Evolutionary conservation across 129 eudicot species (phyloP), one percentile per base, ranked within the genome.

Genomic region (Glebionis coronaria): DNA sequence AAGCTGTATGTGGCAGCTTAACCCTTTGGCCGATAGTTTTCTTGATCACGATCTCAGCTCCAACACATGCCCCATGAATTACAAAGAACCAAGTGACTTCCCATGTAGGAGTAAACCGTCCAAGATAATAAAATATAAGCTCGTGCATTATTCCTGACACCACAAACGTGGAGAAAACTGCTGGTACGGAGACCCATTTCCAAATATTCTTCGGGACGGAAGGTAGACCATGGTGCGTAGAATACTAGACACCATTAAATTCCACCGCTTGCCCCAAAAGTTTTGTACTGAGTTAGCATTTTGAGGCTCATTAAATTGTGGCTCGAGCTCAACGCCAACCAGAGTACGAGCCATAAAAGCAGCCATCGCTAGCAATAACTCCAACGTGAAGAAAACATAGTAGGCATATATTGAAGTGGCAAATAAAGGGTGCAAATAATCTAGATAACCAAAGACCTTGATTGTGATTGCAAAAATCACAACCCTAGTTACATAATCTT

Each of bases 231-330:
- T 69, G 10, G 79, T 63, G 0, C 74, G 84, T 21, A 87, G 55
- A 19, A 79, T 71, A 9, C 58, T 73, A 2, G 90, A 56, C 12
- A 83, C 95, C 83, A 73, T 70, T 0, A 83, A 73, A 31, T 87
- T 87, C 90, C 95, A 87, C 51, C 90, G 66, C 56, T 82, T 70
- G 8, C 87, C 95, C 90, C 90, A 87, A 27, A 86, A 86, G 67
- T 83, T 79, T 44, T 83, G 95, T 2, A 87, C 70, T 1, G 90
- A 87, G 25, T 84, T 80, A 7, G 90, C 73, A 2, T 76, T 68
- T 35, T 76, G 78, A 5, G 90, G 90, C 71, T 87, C 82, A 27
- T 81, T 25, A 38, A 86, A 83, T 12, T 55, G 88, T 8, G 88
- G 84, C 73, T 83, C 86, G 56, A 83, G 73, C 68, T 83, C 81